A percentile compares a stretch with the other conserved stretches of the same genome.
These are phyloP conservation scores for Kwoniella sp. DNA, from an alignment of 768 basidiomycete genomes.

Conservation along the genomic window DNA sequence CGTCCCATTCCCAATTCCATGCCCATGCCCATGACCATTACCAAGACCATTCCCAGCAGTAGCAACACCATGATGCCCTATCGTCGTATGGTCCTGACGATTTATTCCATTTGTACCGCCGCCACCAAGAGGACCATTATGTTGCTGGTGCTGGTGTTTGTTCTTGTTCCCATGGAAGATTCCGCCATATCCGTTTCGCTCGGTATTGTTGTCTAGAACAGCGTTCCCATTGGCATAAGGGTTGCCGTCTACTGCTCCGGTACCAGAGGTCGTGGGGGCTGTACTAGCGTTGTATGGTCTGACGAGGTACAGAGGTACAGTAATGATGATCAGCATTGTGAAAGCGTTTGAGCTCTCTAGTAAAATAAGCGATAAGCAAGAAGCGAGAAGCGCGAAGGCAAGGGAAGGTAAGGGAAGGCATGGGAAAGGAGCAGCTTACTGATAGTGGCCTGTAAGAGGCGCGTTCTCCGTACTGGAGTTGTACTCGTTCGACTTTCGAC, in stretches of 20 bases:
- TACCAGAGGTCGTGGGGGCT: not conserved
- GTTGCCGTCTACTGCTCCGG: not conserved
- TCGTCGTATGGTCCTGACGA: too few relatives aligned
- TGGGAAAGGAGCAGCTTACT: not conserved
- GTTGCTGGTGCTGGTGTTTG: not conserved
- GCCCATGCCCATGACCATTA: not conserved
- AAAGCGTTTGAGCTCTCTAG: too few relatives aligned
- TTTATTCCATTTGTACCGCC: too few relatives aligned
- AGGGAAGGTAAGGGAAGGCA: not conserved
- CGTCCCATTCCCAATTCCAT: not conserved
- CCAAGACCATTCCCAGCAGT: too few relatives aligned
- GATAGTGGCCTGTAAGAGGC: not conserved
- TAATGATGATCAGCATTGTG: too few relatives aligned
- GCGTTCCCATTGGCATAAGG: slow-evolving; percentile 14
- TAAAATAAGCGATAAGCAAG: not conserved
- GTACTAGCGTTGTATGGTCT: not conserved
- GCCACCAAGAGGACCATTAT: slow-evolving; percentile 1
- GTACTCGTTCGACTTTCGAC: slow-evolving; percentile 9
- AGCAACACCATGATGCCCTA: too few relatives aligned
- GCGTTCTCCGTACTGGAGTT: not conserved
- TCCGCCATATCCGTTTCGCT: slow-evolving; percentile 4
- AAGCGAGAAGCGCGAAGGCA: not conserved
- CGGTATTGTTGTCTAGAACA: not conserved
- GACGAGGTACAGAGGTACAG: not conserved
- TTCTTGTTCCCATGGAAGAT: not conserved